Base-by-base conservation (phyloP, 495 filamentous ascomycete species). In the Tuber melanosporum region DNA sequence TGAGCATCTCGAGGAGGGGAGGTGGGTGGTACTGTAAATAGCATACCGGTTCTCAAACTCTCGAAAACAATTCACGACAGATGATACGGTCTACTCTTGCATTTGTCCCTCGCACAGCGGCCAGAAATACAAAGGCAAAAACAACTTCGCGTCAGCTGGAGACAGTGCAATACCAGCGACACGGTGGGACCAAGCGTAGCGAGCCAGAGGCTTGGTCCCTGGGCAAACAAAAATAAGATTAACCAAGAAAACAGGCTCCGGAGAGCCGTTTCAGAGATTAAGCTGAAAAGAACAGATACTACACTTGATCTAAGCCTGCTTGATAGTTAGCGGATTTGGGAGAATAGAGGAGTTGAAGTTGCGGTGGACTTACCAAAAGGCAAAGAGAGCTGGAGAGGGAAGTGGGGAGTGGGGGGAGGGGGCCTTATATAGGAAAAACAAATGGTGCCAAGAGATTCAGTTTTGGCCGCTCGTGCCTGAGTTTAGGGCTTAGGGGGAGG, bases 141-240 rank as follows among this genome's bases (percentile, higher is more conserved):
- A 87, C 87, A 75, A 76, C 84, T 90, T 95, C 91, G 93, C 93
- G 88, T 93, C 92, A 85, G 89, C 89, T 87, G 88, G 91, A 90
- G 89, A 87, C 91, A 94, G 92, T 95, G 92, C 90, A 91, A 93
- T 91, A 91, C 92, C 90, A 87, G 89, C 89, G 90, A 94, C 92
- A 94, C 92, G 86, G 89, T 94, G 91, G 84, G 74, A 82, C 83
- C 80, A 84, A 85, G 85, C 90, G 91, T 93, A 87, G 91, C 92
- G 93, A 95, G 93, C 91, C 90, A 93, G 92, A 91, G 91, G 89
- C 85, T 85, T 83, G 76, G 84, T 79, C 79, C 84, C 91, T 75
- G 74, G 79, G 72, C 85, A 66, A 66, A 80, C 88, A 76, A 76
- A 93, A 93, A 94, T 93, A 87, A 88, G 90, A 89, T 89, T 93